These are phyloP conservation scores for Areca catechu DNA, from an alignment of 176 grass and related monocot species.

Conservation along the genomic window DNA sequence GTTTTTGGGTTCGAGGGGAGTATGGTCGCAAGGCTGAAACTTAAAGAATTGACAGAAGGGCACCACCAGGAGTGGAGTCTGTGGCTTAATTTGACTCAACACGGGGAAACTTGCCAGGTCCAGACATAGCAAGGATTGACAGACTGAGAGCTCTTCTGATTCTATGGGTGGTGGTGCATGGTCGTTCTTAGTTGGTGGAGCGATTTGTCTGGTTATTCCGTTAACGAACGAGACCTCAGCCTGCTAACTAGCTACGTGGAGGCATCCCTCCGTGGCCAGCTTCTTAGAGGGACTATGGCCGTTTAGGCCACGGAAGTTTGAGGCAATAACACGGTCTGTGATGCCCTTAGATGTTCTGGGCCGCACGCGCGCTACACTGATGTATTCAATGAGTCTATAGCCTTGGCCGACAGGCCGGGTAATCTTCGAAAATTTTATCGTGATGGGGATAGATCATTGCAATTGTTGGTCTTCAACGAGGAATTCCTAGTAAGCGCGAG, in stretches of 20 bases:
- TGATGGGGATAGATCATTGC: conserved; percentile 58
- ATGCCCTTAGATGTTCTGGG: conserved; percentile 38
- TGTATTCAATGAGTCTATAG: conserved; percentile 59
- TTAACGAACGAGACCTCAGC: conserved; percentile 63
- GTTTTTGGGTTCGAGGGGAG: too few species aligned
- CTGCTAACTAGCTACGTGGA: conserved; percentile 76
- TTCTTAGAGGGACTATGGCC: conserved; percentile 41
- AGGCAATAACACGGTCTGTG: conserved; percentile 39
- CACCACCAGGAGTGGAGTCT: conserved; percentile 34
- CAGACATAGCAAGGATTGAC: conserved; percentile 43
- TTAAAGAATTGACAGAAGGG: conserved; percentile 37
- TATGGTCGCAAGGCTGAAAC: conserved; percentile 56
- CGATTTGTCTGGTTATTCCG: conserved; percentile 15
- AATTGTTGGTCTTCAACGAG: conserved; percentile 57
- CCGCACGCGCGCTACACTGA: conserved; percentile 41
- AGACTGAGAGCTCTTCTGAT: conserved; percentile 10
- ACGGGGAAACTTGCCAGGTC: conserved; percentile 34
- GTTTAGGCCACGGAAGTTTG: conserved; percentile 31
- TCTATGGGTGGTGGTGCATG: too few species aligned
- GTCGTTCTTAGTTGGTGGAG: too few species aligned
- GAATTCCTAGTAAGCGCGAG: conserved; percentile 50
- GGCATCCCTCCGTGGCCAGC: conserved; percentile 20
- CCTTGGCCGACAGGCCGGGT: conserved; percentile 53
- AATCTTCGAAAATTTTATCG: conserved; percentile 49
- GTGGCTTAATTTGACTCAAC: conserved; percentile 44